These are phyloP conservation scores for Garcia nutans DNA, from an alignment of 345 rosid species.

Conservation along the genomic window DNA sequence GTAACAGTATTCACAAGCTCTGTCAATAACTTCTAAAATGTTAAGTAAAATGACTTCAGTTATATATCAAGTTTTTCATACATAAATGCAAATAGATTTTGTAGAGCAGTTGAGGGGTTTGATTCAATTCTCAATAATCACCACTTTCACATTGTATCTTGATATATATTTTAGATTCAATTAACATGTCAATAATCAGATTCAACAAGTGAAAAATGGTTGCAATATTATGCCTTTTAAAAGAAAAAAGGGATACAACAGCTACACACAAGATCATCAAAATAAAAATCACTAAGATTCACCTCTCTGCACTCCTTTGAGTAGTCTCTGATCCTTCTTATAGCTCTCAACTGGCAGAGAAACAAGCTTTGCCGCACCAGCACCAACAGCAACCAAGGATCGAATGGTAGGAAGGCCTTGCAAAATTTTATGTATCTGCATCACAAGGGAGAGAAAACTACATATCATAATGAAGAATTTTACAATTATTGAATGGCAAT, in stretches of 20 bases:
- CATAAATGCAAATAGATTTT: too few relatives aligned
- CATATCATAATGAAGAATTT: not conserved
- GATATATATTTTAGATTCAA: not conserved
- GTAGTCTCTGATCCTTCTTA: slow-evolving; percentile 73
- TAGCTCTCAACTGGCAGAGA: slow-evolving; percentile 86
- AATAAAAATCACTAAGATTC: slow-evolving; percentile 15
- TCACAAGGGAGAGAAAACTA: not conserved
- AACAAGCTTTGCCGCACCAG: slow-evolving; percentile 79
- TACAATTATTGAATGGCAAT: slow-evolving; percentile 12
- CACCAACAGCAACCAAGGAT: slow-evolving; percentile 72
- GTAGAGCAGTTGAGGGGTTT: not conserved
- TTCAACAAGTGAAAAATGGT: not conserved
- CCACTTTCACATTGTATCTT: not conserved
- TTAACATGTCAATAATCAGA: not conserved
- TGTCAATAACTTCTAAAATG: too few relatives aligned
- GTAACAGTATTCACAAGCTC: too few relatives aligned
- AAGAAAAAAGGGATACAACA: not conserved
- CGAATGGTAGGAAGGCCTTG: slow-evolving; percentile 75
- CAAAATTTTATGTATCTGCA: slow-evolving; percentile 66
- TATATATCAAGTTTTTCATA: not conserved
- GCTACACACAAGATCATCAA: not conserved
- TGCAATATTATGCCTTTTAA: too few relatives aligned
- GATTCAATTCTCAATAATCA: not conserved
- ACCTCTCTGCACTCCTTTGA: slow-evolving; percentile 97
- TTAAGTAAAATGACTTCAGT: not conserved